Evolutionary conservation across 306 rosid genomes (phyloP), one percentile per base, ranked within the genome.

Genomic region (Vigna unguiculata): DNA sequence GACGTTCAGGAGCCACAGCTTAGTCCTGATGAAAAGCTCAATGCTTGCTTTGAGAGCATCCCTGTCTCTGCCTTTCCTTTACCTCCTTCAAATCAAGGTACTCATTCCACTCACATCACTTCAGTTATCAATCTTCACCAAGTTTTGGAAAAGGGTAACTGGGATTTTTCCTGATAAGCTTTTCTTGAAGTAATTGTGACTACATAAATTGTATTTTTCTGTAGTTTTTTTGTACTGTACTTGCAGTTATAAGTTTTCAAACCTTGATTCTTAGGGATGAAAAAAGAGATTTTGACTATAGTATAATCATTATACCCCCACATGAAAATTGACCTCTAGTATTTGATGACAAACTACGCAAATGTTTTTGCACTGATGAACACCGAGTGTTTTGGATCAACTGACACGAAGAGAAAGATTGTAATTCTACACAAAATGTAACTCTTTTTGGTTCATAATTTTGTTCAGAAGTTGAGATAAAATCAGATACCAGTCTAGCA

Each of bases 21-120:
- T 6, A 86, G 85, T 80, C 94, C 98, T 6, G 86, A 86, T n/a
- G 98, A 93, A 61, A 93, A 93, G 85, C 91, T 93, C 49, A 93
- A 93, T 69, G 93, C 94, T 82, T 93, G 98, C 72, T 93, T 93
- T 74, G 98, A 93, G 81, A 84, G 91, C 86, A 87, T 93, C 51
- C 98, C 93, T 10, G 98, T 93, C 20, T 93, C 98, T 45, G 92
- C 92, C 30, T 93, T 93, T 64, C 97, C 96, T 69, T 67, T 82
- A 0, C 81, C 90, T 79, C 90, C 96, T 78, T 70, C 85, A 8
- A 71, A 88, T 70, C 92, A 82, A 83, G 98, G 97, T 83, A 68
- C 4, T 46, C 3, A 32, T 5, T 66, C 45, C 51, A 14, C 20
- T 38, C 47, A 32, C 6, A 17, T 63, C 48, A 9, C 5, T 4